Base-by-base conservation (phyloP, 2,329 filamentous ascomycete species). In the Trichoderma sp. region DNA sequence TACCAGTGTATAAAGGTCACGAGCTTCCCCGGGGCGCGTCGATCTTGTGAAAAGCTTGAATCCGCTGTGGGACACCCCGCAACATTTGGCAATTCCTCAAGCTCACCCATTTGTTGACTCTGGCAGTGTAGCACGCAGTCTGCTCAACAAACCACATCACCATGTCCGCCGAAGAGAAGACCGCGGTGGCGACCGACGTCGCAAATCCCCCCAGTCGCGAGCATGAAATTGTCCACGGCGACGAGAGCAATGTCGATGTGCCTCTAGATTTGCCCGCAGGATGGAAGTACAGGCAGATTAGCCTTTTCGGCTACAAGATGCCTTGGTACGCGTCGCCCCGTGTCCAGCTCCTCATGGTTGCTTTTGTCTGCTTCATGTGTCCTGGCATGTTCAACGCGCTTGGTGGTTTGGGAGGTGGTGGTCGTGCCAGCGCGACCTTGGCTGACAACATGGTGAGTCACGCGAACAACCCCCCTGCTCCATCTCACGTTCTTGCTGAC, bases 341-440 rank as follows among this genome's bases (percentile, higher is more conserved):
- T 80, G 84, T 91, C 64, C 93, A 95, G 84, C 88, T 95, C 45
- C 80, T 93, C 77, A 89, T 95, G 87, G 92, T 95, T 74, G 84
- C 85, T 21, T 78, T 86, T 75, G 84, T 86, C 74, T 86, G 85
- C 80, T 86, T 93, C 86, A 82, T 93, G 76, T 94, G 92, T 81
- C 92, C 92, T 5, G 92, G 92, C 79, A 93, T 93, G 91, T 93
- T 90, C 86, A 93, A 93, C 80, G 91, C 92, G 21, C 85, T 93
- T 75, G 86, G 85, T 76, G 92, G 92, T 76, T 85, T 93, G 41
- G 92, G 92, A 75, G 92, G 91, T 75, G 91, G 86, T 81, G 92
- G 82, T 24, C 81, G 83, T 76, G 82, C 90, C 77, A 85, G 91
- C 8, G 87, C 86, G 29, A 91, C 86, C 67, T 80, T 81, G 72